A percentile compares a stretch with the other conserved stretches of the same genome.
These are phyloP conservation scores for Albugo laibachii DNA, from an alignment of 352 stramenopile genomes.

Conservation along the genomic window DNA sequence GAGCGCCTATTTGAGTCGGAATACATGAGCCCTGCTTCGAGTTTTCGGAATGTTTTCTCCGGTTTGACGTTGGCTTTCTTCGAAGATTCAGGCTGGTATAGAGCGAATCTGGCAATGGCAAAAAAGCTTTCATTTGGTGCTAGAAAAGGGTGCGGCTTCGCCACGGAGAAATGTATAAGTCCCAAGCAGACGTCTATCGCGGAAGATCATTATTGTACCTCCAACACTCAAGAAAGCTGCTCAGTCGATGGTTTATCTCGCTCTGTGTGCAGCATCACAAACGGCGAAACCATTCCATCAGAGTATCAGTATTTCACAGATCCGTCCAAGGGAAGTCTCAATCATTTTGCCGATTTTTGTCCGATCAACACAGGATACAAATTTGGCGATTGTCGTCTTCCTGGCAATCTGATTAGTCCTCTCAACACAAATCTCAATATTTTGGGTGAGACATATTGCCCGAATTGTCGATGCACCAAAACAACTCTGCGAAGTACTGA, in stretches of 20 bases:
- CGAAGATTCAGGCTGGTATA: conserved; percentile 70
- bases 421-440: conserved; percentile 40
- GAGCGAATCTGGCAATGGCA: conserved; percentile 21
- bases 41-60: conserved; percentile 51
- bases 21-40: conserved; percentile 64
- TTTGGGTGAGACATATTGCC: conserved; percentile 50
- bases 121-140: conserved; percentile 48
- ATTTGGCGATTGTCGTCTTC: conserved; percentile 39
- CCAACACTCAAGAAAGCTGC: conserved; percentile 34
- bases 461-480: conserved; percentile 45
- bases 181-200: conserved; percentile 18
- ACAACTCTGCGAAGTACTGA: conserved; percentile 41
- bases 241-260: conserved; percentile 48
- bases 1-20: conserved; percentile 65
- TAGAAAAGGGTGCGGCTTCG: conserved; percentile 38
- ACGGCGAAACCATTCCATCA: conserved; percentile 17
- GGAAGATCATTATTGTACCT: conserved; percentile 43
- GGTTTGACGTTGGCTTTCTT: conserved; percentile 62
- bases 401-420: conserved; percentile 26
- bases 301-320: conserved; percentile 50
- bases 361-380: conserved; percentile 53
- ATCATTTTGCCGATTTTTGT: conserved; percentile 58
- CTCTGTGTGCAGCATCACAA: conserved; percentile 36
- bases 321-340: conserved; percentile 22
- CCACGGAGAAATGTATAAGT: conserved; percentile 45